Percentiles rank a stretch among this genome's conserved stretches.
Evolutionary conservation across 1,284 basidiomycete genomes (phyloP).

Genomic region (Papiliotrema laurentii): DNA sequence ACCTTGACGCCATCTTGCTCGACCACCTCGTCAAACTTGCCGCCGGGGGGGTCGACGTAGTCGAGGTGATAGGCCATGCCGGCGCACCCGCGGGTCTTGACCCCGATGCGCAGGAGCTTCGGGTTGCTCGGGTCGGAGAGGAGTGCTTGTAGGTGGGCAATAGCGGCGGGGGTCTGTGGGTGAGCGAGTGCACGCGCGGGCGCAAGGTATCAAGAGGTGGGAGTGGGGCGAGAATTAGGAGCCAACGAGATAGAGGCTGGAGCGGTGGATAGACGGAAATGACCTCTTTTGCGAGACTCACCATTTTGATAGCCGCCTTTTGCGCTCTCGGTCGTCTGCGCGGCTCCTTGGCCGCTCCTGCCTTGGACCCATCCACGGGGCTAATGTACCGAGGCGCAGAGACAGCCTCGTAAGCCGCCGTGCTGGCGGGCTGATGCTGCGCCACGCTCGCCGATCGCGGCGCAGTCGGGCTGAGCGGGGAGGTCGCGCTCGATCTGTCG

Average conservation of each 20-base stretch:
- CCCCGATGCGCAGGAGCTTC: constrained; percentile 88
- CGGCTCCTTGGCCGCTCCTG: constrained; percentile 8
- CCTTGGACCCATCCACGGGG: background rate
- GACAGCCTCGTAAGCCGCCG: constrained; percentile 21
- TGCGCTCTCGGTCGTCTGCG: constrained; percentile 56
- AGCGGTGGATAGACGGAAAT: background rate
- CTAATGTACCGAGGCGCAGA: constrained; percentile 26
- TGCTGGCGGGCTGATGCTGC: constrained; percentile 6
- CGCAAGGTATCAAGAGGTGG: no score
- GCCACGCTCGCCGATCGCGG: constrained; percentile 1
- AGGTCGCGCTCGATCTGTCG: background rate
- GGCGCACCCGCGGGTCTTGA: constrained; percentile 98
- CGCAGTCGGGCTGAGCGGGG: background rate
- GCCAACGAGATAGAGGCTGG: no score
- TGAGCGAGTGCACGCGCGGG: constrained; percentile 1
- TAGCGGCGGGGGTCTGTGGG: constrained; percentile 71
- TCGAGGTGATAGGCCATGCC: constrained; percentile 96
- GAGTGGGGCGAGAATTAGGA: no score
- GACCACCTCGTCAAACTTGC: constrained; percentile 94
- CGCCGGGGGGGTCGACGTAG: constrained; percentile 82
- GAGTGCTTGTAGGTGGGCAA: constrained; percentile 65
- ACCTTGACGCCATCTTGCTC: constrained; percentile 91
- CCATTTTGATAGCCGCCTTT: constrained; percentile 78
- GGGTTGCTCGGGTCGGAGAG: constrained; percentile 56
- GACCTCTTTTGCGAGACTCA: constrained; percentile 49